Evolutionary conservation across 2,329 filamentous ascomycete genomes (phyloP).

Genomic region (Fusarium abutilonis): DNA sequence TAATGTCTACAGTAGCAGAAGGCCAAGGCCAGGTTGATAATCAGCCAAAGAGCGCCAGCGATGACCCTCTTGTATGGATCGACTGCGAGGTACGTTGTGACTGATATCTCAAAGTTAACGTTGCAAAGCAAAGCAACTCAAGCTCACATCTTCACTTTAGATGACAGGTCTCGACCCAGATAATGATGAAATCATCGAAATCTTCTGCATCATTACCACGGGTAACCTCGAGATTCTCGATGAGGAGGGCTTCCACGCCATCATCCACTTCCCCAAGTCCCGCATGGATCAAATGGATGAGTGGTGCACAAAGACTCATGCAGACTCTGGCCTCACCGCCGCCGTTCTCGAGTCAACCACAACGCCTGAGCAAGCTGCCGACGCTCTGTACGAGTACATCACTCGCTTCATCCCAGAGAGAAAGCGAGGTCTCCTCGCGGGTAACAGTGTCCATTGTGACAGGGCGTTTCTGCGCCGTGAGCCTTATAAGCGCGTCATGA

Average conservation of each 20-base stretch:
- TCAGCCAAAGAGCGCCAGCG: constrained; percentile 45
- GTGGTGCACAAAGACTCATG: constrained; percentile 88
- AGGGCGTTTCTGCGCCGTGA: constrained; percentile 78
- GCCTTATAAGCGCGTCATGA: constrained; percentile 78
- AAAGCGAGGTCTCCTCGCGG: constrained; percentile 78
- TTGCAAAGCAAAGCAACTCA: constrained; percentile 14
- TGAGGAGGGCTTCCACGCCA: constrained; percentile 77
- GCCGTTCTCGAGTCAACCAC: constrained; percentile 78
- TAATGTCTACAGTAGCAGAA: constrained; percentile 32
- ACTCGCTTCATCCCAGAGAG: constrained; percentile 73
- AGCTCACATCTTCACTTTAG: constrained; percentile 56
- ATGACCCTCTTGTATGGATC: constrained; percentile 83
- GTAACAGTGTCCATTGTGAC: constrained; percentile 94
- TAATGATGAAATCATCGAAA: constrained; percentile 86
- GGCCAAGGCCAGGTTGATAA: constrained; percentile 23
- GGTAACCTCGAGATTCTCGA: constrained; percentile 80
- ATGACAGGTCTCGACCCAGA: constrained; percentile 83
- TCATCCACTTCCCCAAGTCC: constrained; percentile 77
- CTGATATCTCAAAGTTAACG: constrained; percentile 1
- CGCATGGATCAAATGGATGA: constrained; percentile 82
- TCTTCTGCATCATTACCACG: constrained; percentile 92
- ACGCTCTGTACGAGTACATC: constrained; percentile 80
- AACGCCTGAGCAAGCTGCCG: constrained; percentile 76
- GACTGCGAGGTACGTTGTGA: constrained; percentile 66
- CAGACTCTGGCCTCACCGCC: constrained; percentile 80